These are phyloP conservation scores for Dactylellina leptospora DNA, from an alignment of 2,329 filamentous ascomycete species.

Conservation along the genomic window DNA sequence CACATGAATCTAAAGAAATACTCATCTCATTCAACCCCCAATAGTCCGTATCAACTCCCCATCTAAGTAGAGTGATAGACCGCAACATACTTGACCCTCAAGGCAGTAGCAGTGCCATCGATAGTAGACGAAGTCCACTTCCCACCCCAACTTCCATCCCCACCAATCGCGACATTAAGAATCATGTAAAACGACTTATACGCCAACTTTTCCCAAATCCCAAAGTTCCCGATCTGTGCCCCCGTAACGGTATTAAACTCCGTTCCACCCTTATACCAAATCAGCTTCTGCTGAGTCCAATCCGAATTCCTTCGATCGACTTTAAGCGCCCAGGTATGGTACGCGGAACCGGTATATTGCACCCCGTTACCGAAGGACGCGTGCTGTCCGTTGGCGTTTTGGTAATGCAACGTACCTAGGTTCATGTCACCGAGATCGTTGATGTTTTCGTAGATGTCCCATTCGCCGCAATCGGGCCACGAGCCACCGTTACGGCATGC, in stretches of 20 bases:
- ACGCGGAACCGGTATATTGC: slow-evolving; percentile 60
- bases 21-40: too few relatives aligned
- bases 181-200: slow-evolving; percentile 59
- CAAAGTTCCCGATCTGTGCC: slow-evolving; percentile 56
- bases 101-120: slow-evolving; percentile 58
- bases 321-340: slow-evolving; percentile 59
- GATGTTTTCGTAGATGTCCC: slow-evolving; percentile 63
- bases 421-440: slow-evolving; percentile 63
- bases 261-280: slow-evolving; percentile 60
- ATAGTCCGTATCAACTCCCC: too few relatives aligned
- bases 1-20: too few relatives aligned
- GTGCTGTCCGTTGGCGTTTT: slow-evolving; percentile 62
- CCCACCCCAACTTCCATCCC: slow-evolving; percentile 56
- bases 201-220: slow-evolving; percentile 58
- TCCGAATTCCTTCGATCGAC: slow-evolving; percentile 58
- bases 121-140: slow-evolving; percentile 59
- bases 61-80: slow-evolving; percentile 58
- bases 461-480: slow-evolving; percentile 63
- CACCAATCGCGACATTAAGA: slow-evolving; percentile 62
- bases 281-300: slow-evolving; percentile 59
- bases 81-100: slow-evolving; percentile 62
- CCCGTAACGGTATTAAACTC: slow-evolving; percentile 57
- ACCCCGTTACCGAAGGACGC: slow-evolving; percentile 58
- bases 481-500: slow-evolving; percentile 60
- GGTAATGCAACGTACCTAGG: slow-evolving; percentile 64